Evolutionary conservation across 2,329 filamentous ascomycete species (phyloP).

Genomic region (Hypoxylon rubiginosum): DNA sequence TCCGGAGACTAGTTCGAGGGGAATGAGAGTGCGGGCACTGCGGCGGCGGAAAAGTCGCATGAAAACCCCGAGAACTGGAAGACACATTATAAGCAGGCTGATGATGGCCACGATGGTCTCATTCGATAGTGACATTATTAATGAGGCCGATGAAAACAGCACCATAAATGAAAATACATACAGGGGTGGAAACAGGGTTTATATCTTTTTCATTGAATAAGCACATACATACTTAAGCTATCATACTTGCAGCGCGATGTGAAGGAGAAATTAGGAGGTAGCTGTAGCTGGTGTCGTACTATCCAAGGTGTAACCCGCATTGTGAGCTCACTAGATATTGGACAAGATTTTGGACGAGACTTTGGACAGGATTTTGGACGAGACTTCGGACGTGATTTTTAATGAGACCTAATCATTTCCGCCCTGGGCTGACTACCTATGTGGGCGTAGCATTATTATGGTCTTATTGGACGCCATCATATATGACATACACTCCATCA

Average conservation of each 20-base stretch:
- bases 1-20: not conserved
- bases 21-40: not conserved
- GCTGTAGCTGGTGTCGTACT: not conserved
- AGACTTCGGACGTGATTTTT: constrained; percentile 7
- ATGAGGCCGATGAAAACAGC: not conserved
- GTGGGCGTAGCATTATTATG: too few relatives aligned
- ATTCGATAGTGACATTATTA: not conserved
- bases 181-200: not conserved
- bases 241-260: not conserved
- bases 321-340: constrained; percentile 2
- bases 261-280: not conserved
- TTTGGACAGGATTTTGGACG: constrained; percentile 10
- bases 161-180: not conserved
- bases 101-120: not conserved
- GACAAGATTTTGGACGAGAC: constrained; percentile 24
- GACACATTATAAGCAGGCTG: not conserved
- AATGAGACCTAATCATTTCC: too few relatives aligned
- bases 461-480: too few relatives aligned
- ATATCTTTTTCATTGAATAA: not conserved
- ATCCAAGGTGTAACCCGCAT: not conserved
- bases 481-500: too few relatives aligned
- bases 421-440: too few relatives aligned
- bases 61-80: not conserved
- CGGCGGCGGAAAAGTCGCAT: not conserved
- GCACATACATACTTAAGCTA: not conserved